These are phyloP conservation scores for Verticillium nubilum DNA, from an alignment of 2,329 filamentous ascomycete species.

Conservation along the genomic window DNA sequence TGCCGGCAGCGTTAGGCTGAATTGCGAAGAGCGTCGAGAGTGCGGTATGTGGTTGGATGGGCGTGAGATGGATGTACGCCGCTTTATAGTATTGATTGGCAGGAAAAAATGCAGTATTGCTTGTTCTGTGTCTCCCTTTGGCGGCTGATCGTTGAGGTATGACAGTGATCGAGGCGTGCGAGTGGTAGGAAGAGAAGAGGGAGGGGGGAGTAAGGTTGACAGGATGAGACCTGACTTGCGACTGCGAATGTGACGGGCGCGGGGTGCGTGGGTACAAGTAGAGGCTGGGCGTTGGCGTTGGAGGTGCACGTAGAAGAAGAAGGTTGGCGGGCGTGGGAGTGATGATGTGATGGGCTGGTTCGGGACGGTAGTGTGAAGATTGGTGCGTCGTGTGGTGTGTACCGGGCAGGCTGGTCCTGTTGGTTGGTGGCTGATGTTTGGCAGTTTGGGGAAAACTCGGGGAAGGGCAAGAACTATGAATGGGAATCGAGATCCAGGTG, in stretches of 20 bases:
- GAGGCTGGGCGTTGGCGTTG: slow-evolving; percentile 1
- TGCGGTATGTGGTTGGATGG: neutral
- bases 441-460: neutral
- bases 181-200: neutral
- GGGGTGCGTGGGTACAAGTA: slow-evolving; percentile 8
- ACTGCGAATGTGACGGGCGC: slow-evolving; percentile 1
- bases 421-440: neutral
- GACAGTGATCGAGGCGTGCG: neutral
- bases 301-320: slow-evolving; percentile 3
- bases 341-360: slow-evolving; percentile 12
- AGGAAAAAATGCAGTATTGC: neutral
- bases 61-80: neutral
- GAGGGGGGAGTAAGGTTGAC: slow-evolving; percentile 2
- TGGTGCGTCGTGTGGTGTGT: neutral
- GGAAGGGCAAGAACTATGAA: neutral
- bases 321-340: slow-evolving; percentile 10
- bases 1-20: neutral
- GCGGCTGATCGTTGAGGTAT: neutral
- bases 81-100: neutral
- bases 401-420: neutral
- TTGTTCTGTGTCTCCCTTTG: neutral
- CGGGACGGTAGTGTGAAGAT: neutral
- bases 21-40: neutral
- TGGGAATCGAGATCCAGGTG: no score
- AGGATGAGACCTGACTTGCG: slow-evolving; percentile 2